A percentile compares a stretch with the other conserved stretches of the same genome.
These are phyloP conservation scores for Carex pumila DNA, from an alignment of 176 grass and related monocot genomes.

Conservation along the genomic window DNA sequence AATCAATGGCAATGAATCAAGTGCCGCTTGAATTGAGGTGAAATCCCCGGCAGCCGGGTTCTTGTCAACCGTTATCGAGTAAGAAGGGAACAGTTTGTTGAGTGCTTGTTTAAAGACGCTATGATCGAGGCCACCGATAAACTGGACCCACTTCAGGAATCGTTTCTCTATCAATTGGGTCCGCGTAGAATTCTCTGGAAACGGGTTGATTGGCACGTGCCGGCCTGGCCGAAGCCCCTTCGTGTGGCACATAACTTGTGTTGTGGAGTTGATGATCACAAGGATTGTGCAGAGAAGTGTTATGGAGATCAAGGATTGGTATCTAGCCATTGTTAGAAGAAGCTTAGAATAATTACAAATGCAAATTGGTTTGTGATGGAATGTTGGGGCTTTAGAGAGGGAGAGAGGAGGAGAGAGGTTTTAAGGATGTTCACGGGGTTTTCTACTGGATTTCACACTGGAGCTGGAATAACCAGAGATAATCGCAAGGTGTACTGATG, in stretches of 20 bases:
- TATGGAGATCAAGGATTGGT: slow-evolving; percentile 11
- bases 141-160: slow-evolving; percentile 78
- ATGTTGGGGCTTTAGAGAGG: background rate
- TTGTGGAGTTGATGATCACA: background rate
- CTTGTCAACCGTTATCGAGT: slow-evolving; percentile 62
- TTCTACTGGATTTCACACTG: background rate
- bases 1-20: slow-evolving; percentile 77
- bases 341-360: background rate
- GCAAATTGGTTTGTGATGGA: background rate
- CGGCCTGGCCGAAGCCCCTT: slow-evolving; percentile 38
- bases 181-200: slow-evolving; percentile 46
- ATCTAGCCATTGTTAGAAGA: slow-evolving; percentile 16
- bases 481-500: background rate
- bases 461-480: background rate
- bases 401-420: background rate
- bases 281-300: slow-evolving; percentile 11
- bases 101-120: slow-evolving; percentile 44
- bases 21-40: slow-evolving; percentile 72
- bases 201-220: slow-evolving; percentile 23
- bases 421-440: slow-evolving; percentile 32
- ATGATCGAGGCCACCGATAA: slow-evolving; percentile 46
- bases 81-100: slow-evolving; percentile 40
- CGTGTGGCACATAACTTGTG: slow-evolving; percentile 32
- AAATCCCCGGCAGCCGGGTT: slow-evolving; percentile 45
- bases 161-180: slow-evolving; percentile 44